Evolutionary conservation across 2,329 filamentous ascomycete species (phyloP).

Genomic region (Venturia pyrina): DNA sequence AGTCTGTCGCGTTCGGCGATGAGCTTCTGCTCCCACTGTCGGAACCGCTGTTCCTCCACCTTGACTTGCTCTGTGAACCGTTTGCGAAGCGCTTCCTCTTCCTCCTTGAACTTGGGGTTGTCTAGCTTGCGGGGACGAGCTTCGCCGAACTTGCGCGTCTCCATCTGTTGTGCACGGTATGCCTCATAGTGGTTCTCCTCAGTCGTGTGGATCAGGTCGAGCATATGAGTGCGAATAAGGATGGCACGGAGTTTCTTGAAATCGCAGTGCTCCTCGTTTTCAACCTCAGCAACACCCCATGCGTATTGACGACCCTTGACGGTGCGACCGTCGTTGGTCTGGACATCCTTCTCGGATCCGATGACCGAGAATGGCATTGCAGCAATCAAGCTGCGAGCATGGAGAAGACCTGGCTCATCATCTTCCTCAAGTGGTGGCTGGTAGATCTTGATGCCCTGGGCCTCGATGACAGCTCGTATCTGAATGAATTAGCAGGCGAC

Average conservation of each 20-base stretch:
- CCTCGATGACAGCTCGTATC: slow-evolving; percentile 93
- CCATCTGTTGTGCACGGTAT: slow-evolving; percentile 98
- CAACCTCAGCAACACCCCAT: slow-evolving; percentile 98
- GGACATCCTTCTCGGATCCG: slow-evolving; percentile 97
- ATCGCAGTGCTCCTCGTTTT: slow-evolving; percentile 99
- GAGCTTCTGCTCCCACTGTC: slow-evolving; percentile 99
- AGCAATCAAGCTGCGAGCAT: slow-evolving; percentile 86
- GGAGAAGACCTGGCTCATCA: slow-evolving; percentile 89
- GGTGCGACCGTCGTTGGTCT: slow-evolving; percentile 88
- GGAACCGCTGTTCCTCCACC: slow-evolving; percentile 98
- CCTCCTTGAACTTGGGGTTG: slow-evolving; percentile 99
- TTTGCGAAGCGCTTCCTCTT: slow-evolving; percentile 96
- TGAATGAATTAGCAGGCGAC: slow-evolving; percentile 29
- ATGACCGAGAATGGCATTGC: slow-evolving; percentile 99
- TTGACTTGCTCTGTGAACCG: slow-evolving; percentile 99
- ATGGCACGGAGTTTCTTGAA: slow-evolving; percentile 99
- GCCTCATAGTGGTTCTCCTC: slow-evolving; percentile 99
- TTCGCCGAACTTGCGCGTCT: slow-evolving; percentile 98
- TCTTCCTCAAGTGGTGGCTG: slow-evolving; percentile 96
- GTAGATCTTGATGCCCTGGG: slow-evolving; percentile 99
- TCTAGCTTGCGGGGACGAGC: slow-evolving; percentile 94
- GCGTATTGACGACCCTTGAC: slow-evolving; percentile 99
- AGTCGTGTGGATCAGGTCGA: slow-evolving; percentile 98
- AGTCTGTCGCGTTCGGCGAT: slow-evolving; percentile 96
- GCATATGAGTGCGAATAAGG: slow-evolving; percentile 97